Percentiles rank a stretch among this genome's conserved stretches.
phyloP scores from a whole-genome alignment of 139 green algal species.

The Tetraselmis chui region DNA sequence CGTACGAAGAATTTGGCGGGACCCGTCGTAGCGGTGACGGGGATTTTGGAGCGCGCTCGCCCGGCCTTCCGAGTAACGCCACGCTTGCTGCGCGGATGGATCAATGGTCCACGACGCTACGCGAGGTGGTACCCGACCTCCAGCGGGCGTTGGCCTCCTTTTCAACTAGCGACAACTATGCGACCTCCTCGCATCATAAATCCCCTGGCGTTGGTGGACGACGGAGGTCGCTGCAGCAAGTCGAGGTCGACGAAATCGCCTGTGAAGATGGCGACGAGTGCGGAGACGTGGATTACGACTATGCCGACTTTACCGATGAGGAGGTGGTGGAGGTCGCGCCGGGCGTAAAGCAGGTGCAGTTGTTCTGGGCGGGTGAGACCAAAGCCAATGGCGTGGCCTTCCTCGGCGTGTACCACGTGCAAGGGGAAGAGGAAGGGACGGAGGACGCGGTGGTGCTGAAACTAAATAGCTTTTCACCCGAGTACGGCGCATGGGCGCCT shows the following conservation, averaged over 20 bases:
- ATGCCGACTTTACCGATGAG: neutral
- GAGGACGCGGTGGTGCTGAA: neutral
- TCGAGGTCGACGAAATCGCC: neutral
- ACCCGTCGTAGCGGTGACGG: neutral
- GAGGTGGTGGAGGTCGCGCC: neutral
- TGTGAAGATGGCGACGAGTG: neutral
- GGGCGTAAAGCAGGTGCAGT: neutral
- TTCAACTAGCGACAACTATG: too few species aligned
- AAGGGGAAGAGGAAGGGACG: neutral
- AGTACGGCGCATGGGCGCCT: neutral
- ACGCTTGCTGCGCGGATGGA: too few species aligned
- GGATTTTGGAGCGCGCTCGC: too few species aligned
- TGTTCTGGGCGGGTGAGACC: neutral
- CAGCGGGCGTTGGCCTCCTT: too few species aligned
- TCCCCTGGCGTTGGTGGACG: too few species aligned
- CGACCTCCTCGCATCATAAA: too few species aligned
- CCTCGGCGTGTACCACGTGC: neutral
- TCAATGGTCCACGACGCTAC: too few species aligned
- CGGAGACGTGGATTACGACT: neutral
- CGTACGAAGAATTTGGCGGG: neutral
- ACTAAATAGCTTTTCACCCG: neutral
- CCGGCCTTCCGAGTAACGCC: too few species aligned
- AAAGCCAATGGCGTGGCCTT: neutral
- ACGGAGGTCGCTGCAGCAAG: neutral
- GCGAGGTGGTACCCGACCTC: too few species aligned